Percentiles rank a stretch among this genome's conserved stretches.
Evolutionary conservation across 2,329 filamentous ascomycete species (phyloP).

Genomic region (Pezicula rhizophila): DNA sequence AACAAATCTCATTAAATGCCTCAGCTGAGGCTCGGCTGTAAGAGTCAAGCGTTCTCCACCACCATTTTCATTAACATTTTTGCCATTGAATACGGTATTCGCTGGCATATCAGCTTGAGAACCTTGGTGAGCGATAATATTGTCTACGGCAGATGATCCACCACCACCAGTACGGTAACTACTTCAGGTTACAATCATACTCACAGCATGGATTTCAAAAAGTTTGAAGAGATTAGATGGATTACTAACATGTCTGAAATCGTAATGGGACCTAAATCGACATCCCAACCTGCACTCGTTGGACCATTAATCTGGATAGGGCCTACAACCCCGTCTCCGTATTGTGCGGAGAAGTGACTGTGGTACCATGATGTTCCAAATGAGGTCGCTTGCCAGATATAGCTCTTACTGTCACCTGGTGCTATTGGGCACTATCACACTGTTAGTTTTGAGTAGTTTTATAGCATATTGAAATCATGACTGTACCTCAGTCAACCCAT

Average conservation of each 20-base stretch:
- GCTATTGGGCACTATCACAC: constrained; percentile 59
- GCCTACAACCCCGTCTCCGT: constrained; percentile 43
- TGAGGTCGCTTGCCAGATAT: constrained; percentile 16
- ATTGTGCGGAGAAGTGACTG: constrained; percentile 43
- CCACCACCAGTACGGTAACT: neutral
- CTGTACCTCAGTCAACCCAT: constrained; percentile 18
- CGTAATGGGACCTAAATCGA: constrained; percentile 43
- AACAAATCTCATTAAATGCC: constrained; percentile 33
- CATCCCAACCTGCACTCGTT: constrained; percentile 48
- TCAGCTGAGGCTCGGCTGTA: constrained; percentile 24
- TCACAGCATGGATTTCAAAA: too few relatives aligned
- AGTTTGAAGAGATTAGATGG: neutral
- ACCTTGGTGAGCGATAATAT: constrained; percentile 2
- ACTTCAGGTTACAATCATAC: too few relatives aligned
- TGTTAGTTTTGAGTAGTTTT: neutral
- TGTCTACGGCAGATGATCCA: constrained; percentile 6
- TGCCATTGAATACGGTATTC: constrained; percentile 12
- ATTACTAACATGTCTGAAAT: constrained; percentile 1
- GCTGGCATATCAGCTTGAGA: neutral
- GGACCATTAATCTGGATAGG: constrained; percentile 54
- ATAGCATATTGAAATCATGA: neutral
- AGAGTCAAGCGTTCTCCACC: constrained; percentile 10
- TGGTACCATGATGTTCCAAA: constrained; percentile 50
- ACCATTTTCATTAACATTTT: neutral
- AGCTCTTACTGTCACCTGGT: constrained; percentile 39